Evolutionary conservation across 2,329 filamentous ascomycete species (phyloP).

Genomic region (Endocalyx cinctus): DNA sequence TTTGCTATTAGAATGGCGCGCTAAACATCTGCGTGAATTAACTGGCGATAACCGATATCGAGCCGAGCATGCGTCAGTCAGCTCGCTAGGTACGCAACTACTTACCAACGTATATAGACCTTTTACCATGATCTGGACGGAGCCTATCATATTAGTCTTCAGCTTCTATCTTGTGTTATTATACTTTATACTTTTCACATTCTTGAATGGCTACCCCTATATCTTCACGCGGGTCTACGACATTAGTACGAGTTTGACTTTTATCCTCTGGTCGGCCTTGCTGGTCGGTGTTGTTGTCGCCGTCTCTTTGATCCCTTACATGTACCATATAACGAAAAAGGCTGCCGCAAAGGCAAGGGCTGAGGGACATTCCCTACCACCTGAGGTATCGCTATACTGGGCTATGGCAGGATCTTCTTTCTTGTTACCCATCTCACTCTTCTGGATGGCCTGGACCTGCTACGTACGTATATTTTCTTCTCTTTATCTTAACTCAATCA

Average conservation of each 20-base stretch:
- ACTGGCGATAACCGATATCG: constrained; percentile 21
- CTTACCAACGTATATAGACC: constrained; percentile 18
- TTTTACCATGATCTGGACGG: constrained; percentile 27
- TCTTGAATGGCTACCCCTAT: constrained; percentile 42
- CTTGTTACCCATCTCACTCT: constrained; percentile 35
- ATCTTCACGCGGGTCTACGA: constrained; percentile 38
- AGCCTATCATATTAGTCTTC: constrained; percentile 34
- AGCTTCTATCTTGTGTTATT: constrained; percentile 43
- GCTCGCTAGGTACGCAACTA: constrained; percentile 16
- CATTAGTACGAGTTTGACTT: constrained; percentile 33
- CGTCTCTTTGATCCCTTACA: constrained; percentile 20
- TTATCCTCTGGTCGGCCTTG: constrained; percentile 34
- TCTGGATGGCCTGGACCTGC: constrained; percentile 42
- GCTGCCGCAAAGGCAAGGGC: constrained; percentile 6
- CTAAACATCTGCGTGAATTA: constrained; percentile 17
- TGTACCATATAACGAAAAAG: constrained; percentile 21
- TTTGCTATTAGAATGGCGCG: constrained; percentile 23
- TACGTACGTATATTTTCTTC: constrained; percentile 19
- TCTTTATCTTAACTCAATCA: background rate
- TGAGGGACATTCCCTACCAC: constrained; percentile 9
- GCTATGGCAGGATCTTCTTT: constrained; percentile 35
- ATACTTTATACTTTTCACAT: constrained; percentile 46
- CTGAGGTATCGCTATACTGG: constrained; percentile 31
- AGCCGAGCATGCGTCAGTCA: constrained; percentile 14
- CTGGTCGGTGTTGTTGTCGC: constrained; percentile 31